Evolutionary conservation across 2,329 filamentous ascomycete species (phyloP).

Genomic region (Pseudophaeomoniella oleicola): DNA sequence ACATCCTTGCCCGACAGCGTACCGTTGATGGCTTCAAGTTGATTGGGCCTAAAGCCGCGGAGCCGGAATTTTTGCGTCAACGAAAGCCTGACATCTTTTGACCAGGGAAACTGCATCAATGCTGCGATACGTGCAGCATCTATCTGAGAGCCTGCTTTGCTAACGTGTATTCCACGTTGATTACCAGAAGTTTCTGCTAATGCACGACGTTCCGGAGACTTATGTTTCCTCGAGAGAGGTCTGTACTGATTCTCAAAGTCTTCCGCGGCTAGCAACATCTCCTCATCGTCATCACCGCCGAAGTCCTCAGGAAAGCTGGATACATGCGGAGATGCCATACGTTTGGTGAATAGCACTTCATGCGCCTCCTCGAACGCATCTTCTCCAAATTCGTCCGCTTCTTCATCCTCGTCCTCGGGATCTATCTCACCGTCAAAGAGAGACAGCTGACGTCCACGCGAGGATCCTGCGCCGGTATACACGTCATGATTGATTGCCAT

Average conservation of each 20-base stretch:
- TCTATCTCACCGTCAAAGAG: background rate
- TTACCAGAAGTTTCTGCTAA: slow-evolving; percentile 29
- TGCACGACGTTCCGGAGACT: slow-evolving; percentile 16
- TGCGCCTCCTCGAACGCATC: slow-evolving; percentile 10
- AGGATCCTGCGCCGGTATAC: too few relatives aligned
- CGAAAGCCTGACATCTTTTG: slow-evolving; percentile 64
- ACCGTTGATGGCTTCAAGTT: slow-evolving; percentile 90
- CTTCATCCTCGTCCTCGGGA: background rate
- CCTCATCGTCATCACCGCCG: slow-evolving; percentile 28
- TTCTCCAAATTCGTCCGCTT: slow-evolving; percentile 3
- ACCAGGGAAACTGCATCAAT: slow-evolving; percentile 62
- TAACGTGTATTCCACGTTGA: slow-evolving; percentile 13
- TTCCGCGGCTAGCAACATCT: slow-evolving; percentile 28
- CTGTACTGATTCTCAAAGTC: slow-evolving; percentile 17
- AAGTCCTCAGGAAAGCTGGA: slow-evolving; percentile 21
- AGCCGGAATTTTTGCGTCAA: slow-evolving; percentile 74
- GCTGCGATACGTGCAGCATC: slow-evolving; percentile 12
- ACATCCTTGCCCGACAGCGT: slow-evolving; percentile 76
- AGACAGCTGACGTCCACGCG: background rate
- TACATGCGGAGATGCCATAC: background rate
- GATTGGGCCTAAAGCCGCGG: slow-evolving; percentile 75
- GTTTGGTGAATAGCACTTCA: slow-evolving; percentile 16
- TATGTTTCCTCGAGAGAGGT: slow-evolving; percentile 6
- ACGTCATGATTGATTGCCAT: too few relatives aligned
- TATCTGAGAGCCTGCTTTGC: slow-evolving; percentile 16